These are phyloP conservation scores for Asclepias syriaca DNA, from an alignment of 257 asterid genomes.

Conservation along the genomic window DNA sequence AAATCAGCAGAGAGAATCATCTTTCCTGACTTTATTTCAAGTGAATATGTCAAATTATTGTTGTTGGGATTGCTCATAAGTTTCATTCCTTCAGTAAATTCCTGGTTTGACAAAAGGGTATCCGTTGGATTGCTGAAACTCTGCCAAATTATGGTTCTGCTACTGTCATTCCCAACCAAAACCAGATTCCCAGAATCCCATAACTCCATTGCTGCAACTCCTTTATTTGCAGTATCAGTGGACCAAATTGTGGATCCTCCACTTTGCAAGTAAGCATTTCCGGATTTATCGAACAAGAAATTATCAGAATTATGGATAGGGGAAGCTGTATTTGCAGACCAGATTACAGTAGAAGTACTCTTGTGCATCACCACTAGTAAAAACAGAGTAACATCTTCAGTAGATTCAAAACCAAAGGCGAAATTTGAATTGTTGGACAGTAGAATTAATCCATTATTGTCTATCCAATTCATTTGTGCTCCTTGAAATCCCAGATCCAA, in stretches of 20 bases:
- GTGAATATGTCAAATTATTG: conserved; percentile 53
- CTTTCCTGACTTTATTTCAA: conserved; percentile 71
- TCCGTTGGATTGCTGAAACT: conserved; percentile 73
- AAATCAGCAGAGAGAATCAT: conserved; percentile 63
- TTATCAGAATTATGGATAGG: conserved; percentile 45
- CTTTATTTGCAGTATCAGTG: conserved; percentile 45
- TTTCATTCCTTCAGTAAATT: conserved; percentile 55
- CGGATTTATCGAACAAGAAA: conserved; percentile 50
- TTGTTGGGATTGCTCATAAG: conserved; percentile 54
- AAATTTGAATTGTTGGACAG: conserved; percentile 66
- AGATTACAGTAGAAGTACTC: conserved; percentile 59
- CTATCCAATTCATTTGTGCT: conserved; percentile 69
- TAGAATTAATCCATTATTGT: conserved; percentile 64
- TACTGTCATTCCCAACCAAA: conserved; percentile 48
- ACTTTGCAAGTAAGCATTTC: conserved; percentile 57
- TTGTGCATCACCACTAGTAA: conserved; percentile 63
- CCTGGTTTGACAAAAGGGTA: conserved; percentile 66
- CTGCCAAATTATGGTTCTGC: conserved; percentile 48
- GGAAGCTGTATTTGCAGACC: conserved; percentile 79
- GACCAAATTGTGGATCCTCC: conserved; percentile 65
- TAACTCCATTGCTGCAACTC: conserved; percentile 65
- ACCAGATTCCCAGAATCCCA: conserved; percentile 71
- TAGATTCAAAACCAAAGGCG: conserved; percentile 63
- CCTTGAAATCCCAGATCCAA: conserved; percentile 62
- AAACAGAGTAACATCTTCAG: conserved; percentile 55